Conservation (phyloP, 2,329 filamentous ascomycete species). For the Diaporthe amygdali region DNA sequence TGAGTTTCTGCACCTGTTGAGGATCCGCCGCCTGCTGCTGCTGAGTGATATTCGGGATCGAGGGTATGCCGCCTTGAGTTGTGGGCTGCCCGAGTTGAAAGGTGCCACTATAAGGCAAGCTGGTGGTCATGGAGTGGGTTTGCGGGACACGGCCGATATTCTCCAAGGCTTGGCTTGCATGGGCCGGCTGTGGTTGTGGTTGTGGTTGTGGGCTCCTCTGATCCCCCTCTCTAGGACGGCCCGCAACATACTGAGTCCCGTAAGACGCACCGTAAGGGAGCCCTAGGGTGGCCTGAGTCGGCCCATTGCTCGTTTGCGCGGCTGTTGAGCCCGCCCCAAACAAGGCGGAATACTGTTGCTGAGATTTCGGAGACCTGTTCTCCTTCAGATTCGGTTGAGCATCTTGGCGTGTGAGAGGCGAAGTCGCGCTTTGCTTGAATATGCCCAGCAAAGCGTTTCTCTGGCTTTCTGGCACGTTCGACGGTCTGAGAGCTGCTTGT, state of each 20-base stretch:
- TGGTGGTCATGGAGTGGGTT: background rate
- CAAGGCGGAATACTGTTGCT: background rate
- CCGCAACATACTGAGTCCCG: conserved; percentile 8
- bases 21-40: conserved; percentile 41
- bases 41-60: conserved; percentile 34
- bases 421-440: conserved; percentile 52
- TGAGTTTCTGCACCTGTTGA: conserved; percentile 51
- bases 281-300: conserved; percentile 37
- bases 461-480: conserved; percentile 43
- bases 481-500: conserved; percentile 14
- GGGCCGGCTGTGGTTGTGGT: background rate
- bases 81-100: conserved; percentile 29
- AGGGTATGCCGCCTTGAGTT: conserved; percentile 35
- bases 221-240: background rate
- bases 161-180: background rate
- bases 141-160: background rate
- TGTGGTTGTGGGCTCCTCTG: background rate
- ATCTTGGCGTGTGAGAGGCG: conserved; percentile 26
- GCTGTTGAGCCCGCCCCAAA: conserved; percentile 33
- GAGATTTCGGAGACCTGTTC: conserved; percentile 14
- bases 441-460: conserved; percentile 57
- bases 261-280: conserved; percentile 22
- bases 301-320: conserved; percentile 36
- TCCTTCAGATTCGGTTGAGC: conserved; percentile 14
- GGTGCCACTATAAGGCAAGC: conserved; percentile 7